Percentiles rank a stretch among this genome's conserved stretches.
These are phyloP conservation scores for Trypanosoma cruzi DNA, from an alignment of 208 protist species.

Conservation along the genomic window DNA sequence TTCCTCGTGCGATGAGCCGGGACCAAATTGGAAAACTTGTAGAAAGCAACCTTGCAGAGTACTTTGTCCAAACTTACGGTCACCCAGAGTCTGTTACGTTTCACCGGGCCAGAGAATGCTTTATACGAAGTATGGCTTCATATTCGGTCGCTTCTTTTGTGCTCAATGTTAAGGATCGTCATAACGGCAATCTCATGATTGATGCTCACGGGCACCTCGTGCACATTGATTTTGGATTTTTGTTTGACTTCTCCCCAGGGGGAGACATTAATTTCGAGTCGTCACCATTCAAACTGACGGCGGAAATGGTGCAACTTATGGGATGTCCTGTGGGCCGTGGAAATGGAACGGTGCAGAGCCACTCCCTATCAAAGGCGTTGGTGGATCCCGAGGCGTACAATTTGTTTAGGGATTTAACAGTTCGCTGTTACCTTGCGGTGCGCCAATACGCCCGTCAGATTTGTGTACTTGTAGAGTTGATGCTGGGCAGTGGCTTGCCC, in stretches of 20 bases:
- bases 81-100: slow-evolving; percentile 80
- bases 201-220: slow-evolving; percentile 92
- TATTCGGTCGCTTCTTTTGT: slow-evolving; percentile 96
- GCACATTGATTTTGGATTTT: slow-evolving; percentile 98
- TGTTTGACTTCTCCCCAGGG: slow-evolving; percentile 95
- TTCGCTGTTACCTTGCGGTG: slow-evolving; percentile 86
- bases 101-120: slow-evolving; percentile 88
- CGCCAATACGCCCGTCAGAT: slow-evolving; percentile 83
- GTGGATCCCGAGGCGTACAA: slow-evolving; percentile 86
- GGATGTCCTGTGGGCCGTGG: slow-evolving; percentile 71
- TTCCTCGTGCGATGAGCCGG: slow-evolving; percentile 84
- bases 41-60: slow-evolving; percentile 89
- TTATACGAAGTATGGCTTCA: slow-evolving; percentile 90
- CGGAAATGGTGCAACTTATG: slow-evolving; percentile 94
- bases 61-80: slow-evolving; percentile 93
- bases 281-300: slow-evolving; percentile 94
- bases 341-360: slow-evolving; percentile 53
- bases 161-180: slow-evolving; percentile 95
- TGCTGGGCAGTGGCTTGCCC: slow-evolving; percentile 84
- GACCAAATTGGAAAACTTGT: slow-evolving; percentile 92
- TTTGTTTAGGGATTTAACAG: slow-evolving; percentile 75
- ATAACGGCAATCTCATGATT: slow-evolving; percentile 97
- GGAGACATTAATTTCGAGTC: slow-evolving; percentile 96
- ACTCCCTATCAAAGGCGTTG: slow-evolving; percentile 61
- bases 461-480: slow-evolving; percentile 82